phyloP scores from a whole-genome alignment of 768 basidiomycete species.

The Naematelia encephala region DNA sequence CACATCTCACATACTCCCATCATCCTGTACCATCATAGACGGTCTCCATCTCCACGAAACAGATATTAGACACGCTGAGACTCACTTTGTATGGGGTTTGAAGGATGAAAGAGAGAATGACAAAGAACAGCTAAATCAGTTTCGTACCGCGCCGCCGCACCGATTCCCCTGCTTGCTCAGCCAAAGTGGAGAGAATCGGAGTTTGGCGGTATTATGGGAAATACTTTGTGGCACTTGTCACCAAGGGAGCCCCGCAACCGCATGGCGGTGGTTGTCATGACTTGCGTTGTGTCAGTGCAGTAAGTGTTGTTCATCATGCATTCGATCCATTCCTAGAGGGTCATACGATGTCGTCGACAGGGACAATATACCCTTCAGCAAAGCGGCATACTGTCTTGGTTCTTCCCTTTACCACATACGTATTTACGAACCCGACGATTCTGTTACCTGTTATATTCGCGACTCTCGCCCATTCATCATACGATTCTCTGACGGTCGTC shows the following conservation, averaged over 20 bases:
- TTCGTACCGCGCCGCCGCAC: not conserved
- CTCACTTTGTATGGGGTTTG: conserved; percentile 11
- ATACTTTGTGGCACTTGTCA: not conserved
- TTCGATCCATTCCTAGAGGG: not conserved
- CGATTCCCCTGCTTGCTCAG: not conserved
- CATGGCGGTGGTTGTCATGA: not conserved
- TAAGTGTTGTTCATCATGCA: not conserved
- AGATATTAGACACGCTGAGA: conserved; percentile 5
- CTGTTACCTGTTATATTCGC: conserved; percentile 20
- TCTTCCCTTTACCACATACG: conserved; percentile 29
- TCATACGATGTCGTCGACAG: not conserved
- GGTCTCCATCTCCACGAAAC: not conserved
- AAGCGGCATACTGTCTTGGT: conserved; percentile 24
- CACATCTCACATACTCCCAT: not conserved
- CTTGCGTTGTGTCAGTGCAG: not conserved
- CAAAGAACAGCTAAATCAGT: not conserved
- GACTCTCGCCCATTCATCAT: not conserved
- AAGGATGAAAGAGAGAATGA: conserved; percentile 7
- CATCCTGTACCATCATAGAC: not conserved
- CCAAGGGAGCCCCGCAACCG: not conserved
- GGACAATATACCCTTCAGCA: not conserved
- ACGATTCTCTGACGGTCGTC: conserved; percentile 2
- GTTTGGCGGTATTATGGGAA: not conserved
- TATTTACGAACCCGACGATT: conserved; percentile 3
- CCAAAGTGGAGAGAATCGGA: not conserved